A percentile compares a stretch with the other conserved stretches of the same genome.
Conservation (phyloP, 768 basidiomycete species). For the Suillus paluster region DNA sequence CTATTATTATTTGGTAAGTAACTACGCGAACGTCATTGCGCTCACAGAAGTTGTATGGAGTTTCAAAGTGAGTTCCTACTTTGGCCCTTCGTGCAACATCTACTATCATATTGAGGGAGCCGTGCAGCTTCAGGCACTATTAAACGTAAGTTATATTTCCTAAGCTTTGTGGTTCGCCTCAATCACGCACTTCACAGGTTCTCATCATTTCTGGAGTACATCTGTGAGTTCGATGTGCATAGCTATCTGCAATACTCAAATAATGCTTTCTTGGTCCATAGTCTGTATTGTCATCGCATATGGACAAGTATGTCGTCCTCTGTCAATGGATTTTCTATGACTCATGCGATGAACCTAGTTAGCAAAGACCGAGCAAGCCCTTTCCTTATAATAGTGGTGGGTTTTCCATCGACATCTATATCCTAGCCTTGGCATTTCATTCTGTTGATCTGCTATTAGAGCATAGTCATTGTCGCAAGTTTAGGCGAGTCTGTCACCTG, state of each 20-base stretch:
- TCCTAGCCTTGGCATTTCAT: not conserved
- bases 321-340: not conserved
- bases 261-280: not conserved
- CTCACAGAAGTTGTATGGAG: slow-evolving; percentile 36
- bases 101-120: not conserved
- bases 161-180: not conserved
- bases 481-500: not conserved
- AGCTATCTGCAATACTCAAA: not conserved
- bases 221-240: not conserved
- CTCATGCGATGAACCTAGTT: not conserved
- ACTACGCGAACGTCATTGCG: slow-evolving; percentile 34
- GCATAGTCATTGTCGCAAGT: not conserved
- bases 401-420: not conserved
- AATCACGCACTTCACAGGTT: not conserved
- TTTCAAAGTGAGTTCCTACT: not conserved
- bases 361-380: not conserved
- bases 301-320: not conserved
- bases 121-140: not conserved
- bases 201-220: not conserved
- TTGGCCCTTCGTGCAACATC: not conserved
- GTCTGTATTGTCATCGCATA: slow-evolving; percentile 1
- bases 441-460: not conserved
- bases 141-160: not conserved
- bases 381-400: not conserved
- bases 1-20: slow-evolving; percentile 41